A percentile compares a stretch with the other conserved stretches of the same genome.
Evolutionary conservation across 2,329 filamentous ascomycete species (phyloP).

Genomic region (Ophiostoma novo-ulmi): DNA sequence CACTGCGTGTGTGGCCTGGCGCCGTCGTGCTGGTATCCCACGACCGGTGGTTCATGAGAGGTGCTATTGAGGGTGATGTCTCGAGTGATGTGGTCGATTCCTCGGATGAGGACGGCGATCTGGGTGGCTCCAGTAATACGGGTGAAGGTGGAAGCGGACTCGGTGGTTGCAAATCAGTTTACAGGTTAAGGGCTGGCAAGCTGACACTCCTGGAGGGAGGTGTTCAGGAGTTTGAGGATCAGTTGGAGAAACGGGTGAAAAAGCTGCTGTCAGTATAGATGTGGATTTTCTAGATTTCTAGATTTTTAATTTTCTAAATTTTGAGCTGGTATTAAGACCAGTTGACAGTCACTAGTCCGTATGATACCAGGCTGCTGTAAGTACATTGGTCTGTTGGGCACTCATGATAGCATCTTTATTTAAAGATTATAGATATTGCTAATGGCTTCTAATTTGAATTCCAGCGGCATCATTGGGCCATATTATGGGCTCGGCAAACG

Average conservation of each 20-base stretch:
- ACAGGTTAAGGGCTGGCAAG: neutral
- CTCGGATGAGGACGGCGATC: neutral
- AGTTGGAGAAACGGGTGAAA: neutral
- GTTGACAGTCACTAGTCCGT: too few species aligned
- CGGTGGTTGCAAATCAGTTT: neutral
- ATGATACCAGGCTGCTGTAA: too few species aligned
- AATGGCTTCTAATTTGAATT: too few species aligned
- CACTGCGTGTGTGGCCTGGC: slow-evolving; percentile 63
- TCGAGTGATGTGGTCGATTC: neutral
- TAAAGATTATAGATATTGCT: too few species aligned
- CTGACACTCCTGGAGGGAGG: neutral
- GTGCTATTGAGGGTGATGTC: slow-evolving; percentile 61
- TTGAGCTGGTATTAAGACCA: too few species aligned
- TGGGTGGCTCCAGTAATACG: neutral
- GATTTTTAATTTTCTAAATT: too few species aligned
- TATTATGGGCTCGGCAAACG: too few species aligned
- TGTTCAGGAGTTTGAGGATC: neutral
- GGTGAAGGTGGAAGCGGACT: neutral
- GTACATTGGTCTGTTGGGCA: too few species aligned
- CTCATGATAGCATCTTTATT: too few species aligned
- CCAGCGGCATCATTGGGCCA: too few species aligned
- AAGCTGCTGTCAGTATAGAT: neutral
- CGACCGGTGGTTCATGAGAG: slow-evolving; percentile 74
- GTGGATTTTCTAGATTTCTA: neutral
- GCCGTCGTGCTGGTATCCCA: slow-evolving; percentile 53